These are phyloP conservation scores for Primulina huaijiensis DNA, from an alignment of 257 asterid genomes.

Conservation along the genomic window DNA sequence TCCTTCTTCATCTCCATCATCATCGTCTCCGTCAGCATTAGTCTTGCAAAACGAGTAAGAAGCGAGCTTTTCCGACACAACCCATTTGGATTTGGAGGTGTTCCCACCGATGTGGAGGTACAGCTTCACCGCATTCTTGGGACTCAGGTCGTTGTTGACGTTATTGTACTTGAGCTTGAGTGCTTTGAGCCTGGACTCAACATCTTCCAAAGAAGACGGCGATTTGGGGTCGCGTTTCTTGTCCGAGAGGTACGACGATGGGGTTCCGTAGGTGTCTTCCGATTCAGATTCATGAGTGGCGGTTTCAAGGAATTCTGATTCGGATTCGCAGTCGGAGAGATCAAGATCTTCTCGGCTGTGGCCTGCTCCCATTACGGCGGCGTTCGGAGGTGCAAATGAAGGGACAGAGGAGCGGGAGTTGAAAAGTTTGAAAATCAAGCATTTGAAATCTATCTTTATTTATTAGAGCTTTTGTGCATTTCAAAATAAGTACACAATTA, in stretches of 20 bases:
- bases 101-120: slow-evolving; percentile 50
- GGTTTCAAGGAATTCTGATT: slow-evolving; percentile 49
- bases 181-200: slow-evolving; percentile 72
- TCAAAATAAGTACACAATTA: too few species aligned
- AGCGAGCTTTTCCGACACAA: slow-evolving; percentile 53
- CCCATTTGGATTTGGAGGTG: slow-evolving; percentile 67
- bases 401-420: slow-evolving; percentile 49
- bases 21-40: slow-evolving; percentile 26
- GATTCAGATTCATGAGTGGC: slow-evolving; percentile 33
- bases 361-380: slow-evolving; percentile 70
- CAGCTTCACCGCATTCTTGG: slow-evolving; percentile 67
- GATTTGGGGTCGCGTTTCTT: slow-evolving; percentile 33
- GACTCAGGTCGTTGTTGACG: slow-evolving; percentile 19
- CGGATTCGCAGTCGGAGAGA: slow-evolving; percentile 74
- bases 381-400: slow-evolving; percentile 8
- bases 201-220: slow-evolving; percentile 74
- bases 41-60: slow-evolving; percentile 54
- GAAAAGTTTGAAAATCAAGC: slow-evolving; percentile 35
- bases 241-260: slow-evolving; percentile 50
- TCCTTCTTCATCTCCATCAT: slow-evolving; percentile 41
- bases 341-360: slow-evolving; percentile 74
- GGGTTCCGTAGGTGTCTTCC: slow-evolving; percentile 57
- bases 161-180: slow-evolving; percentile 73
- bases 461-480: too few species aligned
- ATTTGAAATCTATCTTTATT: background rate